Conservation (phyloP, 2,329 filamentous ascomycete species). For the Fusarium hostae region DNA sequence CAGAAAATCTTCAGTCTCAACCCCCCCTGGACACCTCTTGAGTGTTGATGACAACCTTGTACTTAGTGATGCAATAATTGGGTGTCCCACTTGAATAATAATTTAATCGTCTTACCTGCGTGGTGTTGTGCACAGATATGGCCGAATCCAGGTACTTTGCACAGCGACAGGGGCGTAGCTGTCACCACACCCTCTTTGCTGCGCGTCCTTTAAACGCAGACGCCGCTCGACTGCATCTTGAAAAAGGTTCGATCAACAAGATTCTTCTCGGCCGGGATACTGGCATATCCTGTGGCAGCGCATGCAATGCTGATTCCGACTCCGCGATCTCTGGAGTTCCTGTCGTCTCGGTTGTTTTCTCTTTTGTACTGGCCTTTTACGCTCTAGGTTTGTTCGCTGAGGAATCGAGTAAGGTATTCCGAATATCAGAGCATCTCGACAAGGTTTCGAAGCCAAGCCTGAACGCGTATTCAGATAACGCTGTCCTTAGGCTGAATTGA, state of each 20-base stretch:
- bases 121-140: not conserved
- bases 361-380: not conserved
- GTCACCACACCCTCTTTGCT: conserved; percentile 22
- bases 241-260: conserved; percentile 23
- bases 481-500: not conserved
- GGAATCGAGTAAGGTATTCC: not conserved
- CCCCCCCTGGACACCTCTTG: not conserved
- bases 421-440: not conserved
- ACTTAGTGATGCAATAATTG: not conserved
- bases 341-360: conserved; percentile 36
- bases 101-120: not conserved
- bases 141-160: not conserved
- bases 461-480: not conserved
- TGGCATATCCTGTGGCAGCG: conserved; percentile 13
- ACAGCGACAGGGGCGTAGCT: conserved; percentile 1
- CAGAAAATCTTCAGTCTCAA: not conserved
- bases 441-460: not conserved
- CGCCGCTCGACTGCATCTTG: conserved; percentile 28
- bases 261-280: conserved; percentile 34
- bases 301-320: conserved; percentile 23
- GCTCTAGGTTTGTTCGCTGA: not conserved
- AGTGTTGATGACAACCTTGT: not conserved
- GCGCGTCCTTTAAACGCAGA: conserved; percentile 12
- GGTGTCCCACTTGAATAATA: not conserved
- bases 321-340: conserved; percentile 19